Conservation (phyloP, 257 asterid genomes). For the Echium plantagineum region DNA sequence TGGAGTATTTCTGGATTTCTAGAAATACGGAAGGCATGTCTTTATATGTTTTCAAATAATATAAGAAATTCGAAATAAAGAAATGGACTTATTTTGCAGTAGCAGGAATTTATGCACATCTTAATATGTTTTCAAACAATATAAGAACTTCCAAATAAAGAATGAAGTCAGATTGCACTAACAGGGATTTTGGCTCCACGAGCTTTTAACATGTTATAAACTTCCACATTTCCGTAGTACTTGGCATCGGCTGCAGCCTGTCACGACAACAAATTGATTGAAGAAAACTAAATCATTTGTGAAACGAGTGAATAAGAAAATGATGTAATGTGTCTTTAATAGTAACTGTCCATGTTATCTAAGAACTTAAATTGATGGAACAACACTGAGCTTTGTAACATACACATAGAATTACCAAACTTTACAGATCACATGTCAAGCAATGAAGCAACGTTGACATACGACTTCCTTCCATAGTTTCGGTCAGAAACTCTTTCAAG, state of each 20-base stretch:
- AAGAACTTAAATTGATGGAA: no score
- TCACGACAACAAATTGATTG: constrained; percentile 6
- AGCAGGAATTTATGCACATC: constrained; percentile 17
- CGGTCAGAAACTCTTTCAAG: no score
- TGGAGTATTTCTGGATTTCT: constrained; percentile 93
- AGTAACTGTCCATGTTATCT: no score
- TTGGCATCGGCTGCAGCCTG: constrained; percentile 99
- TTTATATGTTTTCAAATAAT: constrained; percentile 7
- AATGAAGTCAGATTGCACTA: constrained; percentile 15
- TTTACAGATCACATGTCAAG: no score
- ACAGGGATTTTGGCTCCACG: constrained; percentile 97
- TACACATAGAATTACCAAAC: no score
- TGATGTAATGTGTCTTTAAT: no score
- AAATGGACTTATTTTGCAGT: constrained; percentile 47
- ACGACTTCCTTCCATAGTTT: no score
- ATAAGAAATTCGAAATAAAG: constrained; percentile 6
- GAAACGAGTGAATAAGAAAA: background rate
- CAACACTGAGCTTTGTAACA: no score
- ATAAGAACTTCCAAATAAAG: constrained; percentile 6
- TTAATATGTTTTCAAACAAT: constrained; percentile 8
- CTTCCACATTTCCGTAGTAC: constrained; percentile 74
- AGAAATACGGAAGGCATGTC: constrained; percentile 23
- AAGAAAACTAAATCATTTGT: background rate
- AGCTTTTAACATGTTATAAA: constrained; percentile 78
- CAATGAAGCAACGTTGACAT: no score